These are phyloP conservation scores for Petunia hybrid DNA, from an alignment of 305 asterid genomes.

Conservation along the genomic window DNA sequence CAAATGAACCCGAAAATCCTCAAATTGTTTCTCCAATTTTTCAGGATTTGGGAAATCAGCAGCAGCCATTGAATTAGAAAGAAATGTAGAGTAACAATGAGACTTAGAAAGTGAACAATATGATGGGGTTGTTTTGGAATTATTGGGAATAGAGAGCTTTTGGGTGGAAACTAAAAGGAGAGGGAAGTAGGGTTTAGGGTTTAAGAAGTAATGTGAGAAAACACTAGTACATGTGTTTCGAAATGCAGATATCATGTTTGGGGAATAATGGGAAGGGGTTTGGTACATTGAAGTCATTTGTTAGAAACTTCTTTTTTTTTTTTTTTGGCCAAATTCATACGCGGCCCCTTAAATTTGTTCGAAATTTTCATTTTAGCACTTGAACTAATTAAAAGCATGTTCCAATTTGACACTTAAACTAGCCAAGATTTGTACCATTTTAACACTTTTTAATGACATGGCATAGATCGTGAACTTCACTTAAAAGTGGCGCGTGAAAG, in stretches of 20 bases:
- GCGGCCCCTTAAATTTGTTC: too few relatives aligned
- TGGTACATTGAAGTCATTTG: too few relatives aligned
- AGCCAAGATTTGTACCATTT: too few relatives aligned
- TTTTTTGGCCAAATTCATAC: too few relatives aligned
- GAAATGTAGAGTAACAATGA: slow-evolving; percentile 33
- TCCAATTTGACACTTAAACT: too few relatives aligned
- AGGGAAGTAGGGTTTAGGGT: slow-evolving; percentile 54
- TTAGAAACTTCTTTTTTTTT: too few relatives aligned
- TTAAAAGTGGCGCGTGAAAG: too few relatives aligned
- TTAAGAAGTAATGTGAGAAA: slow-evolving; percentile 50
- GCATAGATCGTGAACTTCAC: too few relatives aligned
- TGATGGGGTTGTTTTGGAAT: neutral
- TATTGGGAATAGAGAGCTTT: slow-evolving; percentile 33
- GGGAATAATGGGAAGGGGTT: neutral
- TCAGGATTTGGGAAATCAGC: slow-evolving; percentile 45
- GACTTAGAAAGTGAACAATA: neutral
- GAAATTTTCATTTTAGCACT: too few relatives aligned
- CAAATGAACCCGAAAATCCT: slow-evolving; percentile 67
- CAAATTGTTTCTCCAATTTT: slow-evolving; percentile 76
- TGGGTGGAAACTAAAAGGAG: slow-evolving; percentile 41
- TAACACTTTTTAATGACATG: too few relatives aligned
- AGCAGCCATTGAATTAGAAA: slow-evolving; percentile 53
- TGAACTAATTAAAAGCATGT: too few relatives aligned
- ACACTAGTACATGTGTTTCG: slow-evolving; percentile 48
- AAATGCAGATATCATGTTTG: slow-evolving; percentile 53